Evolutionary conservation across 805 yeast species (phyloP).

Genomic region (Kodamaea leandrae): DNA sequence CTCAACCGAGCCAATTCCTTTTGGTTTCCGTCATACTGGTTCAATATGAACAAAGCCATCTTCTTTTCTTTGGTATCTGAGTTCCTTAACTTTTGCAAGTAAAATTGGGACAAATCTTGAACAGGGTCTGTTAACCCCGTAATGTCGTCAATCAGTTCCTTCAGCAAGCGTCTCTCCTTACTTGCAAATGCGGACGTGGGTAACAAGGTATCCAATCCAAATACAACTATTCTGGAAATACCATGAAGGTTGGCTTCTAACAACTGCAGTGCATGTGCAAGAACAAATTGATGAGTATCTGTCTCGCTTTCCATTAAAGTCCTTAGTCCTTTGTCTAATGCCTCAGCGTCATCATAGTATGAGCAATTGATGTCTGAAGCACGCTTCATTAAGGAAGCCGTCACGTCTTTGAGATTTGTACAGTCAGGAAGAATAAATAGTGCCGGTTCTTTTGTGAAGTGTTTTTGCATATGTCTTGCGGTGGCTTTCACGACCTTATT

Average conservation of each 20-base stretch:
- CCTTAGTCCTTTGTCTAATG: neutral
- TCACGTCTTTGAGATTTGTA: neutral
- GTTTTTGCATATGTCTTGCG: neutral
- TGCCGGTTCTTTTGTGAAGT: neutral
- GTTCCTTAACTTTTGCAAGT: slow-evolving; percentile 14
- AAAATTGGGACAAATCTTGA: slow-evolving; percentile 19
- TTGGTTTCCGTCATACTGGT: slow-evolving; percentile 4
- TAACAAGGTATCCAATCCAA: slow-evolving; percentile 21
- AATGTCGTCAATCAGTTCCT: slow-evolving; percentile 11
- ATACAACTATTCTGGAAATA: slow-evolving; percentile 15
- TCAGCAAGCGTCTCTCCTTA: neutral
- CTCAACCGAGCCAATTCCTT: slow-evolving; percentile 15
- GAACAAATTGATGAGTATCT: neutral
- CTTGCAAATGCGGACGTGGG: slow-evolving; percentile 20
- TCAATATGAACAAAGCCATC: slow-evolving; percentile 18
- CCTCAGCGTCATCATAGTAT: neutral
- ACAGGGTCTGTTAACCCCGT: slow-evolving; percentile 21
- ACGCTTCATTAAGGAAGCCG: neutral
- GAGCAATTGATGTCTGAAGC: neutral
- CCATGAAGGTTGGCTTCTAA: slow-evolving; percentile 1
- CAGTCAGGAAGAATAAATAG: neutral
- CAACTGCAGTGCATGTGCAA: slow-evolving; percentile 8
- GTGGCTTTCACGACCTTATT: neutral
- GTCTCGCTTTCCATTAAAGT: neutral
- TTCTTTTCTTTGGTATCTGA: slow-evolving; percentile 14